A percentile compares a stretch with the other conserved stretches of the same genome.
Evolutionary conservation across 1,284 basidiomycete species (phyloP).

Genomic region (Testicularia cyperi): DNA sequence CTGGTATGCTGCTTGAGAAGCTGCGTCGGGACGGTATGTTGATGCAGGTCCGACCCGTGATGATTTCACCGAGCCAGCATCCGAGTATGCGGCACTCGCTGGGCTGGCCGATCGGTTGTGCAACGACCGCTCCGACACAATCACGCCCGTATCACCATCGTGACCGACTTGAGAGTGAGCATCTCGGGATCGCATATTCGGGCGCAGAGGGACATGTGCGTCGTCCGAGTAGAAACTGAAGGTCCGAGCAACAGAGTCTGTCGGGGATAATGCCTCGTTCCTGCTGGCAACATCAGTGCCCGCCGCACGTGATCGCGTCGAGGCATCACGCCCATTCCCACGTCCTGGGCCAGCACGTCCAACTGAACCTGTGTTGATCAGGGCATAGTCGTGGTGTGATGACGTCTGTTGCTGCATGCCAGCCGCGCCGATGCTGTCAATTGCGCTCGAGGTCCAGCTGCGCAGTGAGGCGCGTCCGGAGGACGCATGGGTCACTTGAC

Average conservation of each 20-base stretch:
- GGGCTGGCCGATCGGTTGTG: slow-evolving; percentile 9
- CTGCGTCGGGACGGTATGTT: slow-evolving; percentile 29
- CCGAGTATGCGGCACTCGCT: slow-evolving; percentile 13
- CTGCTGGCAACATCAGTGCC: no score
- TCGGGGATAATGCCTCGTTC: slow-evolving; percentile 15
- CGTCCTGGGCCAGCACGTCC: no score
- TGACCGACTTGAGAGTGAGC: no score
- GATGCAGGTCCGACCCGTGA: slow-evolving; percentile 21
- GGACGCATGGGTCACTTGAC: slow-evolving; percentile 13
- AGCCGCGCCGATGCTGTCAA: slow-evolving; percentile 19
- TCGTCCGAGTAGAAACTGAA: slow-evolving; percentile 26
- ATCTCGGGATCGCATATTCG: slow-evolving; percentile 1
- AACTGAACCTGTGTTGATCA: no score
- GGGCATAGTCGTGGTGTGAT: slow-evolving; percentile 14
- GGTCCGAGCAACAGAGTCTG: slow-evolving; percentile 8
- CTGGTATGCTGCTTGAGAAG: slow-evolving; percentile 31
- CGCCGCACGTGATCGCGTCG: no score
- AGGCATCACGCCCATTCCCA: no score
- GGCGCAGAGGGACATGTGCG: slow-evolving; percentile 2
- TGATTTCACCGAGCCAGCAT: slow-evolving; percentile 16
- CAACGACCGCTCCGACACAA: no score
- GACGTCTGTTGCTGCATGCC: slow-evolving; percentile 1
- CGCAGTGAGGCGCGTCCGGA: slow-evolving; percentile 25
- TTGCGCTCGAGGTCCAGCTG: slow-evolving; percentile 33
- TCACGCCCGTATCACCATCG: no score